phyloP scores from a whole-genome alignment of 2,329 filamentous ascomycete genomes.

The Stenocarpella maydis region DNA sequence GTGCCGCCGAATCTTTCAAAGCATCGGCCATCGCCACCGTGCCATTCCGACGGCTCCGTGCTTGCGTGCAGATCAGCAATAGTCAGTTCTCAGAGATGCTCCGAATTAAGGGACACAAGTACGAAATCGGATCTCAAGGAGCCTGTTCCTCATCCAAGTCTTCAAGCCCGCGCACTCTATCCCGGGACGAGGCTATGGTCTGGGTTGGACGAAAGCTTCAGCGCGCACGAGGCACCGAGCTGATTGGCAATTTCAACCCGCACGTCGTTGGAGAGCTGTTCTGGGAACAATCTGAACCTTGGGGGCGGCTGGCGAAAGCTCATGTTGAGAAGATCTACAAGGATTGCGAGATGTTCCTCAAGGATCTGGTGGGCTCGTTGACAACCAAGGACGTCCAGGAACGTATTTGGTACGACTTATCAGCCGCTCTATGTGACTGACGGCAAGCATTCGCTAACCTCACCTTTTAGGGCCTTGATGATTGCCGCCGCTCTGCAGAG shows the following conservation, averaged over 20 bases:
- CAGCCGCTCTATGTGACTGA: not conserved
- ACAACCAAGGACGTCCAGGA: not conserved
- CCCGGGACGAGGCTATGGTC: not conserved
- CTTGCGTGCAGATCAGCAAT: not conserved
- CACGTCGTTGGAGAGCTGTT: conserved; percentile 10
- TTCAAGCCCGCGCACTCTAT: not conserved
- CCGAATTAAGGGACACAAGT: conserved; percentile 1
- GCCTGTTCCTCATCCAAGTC: not conserved
- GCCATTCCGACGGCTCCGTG: not conserved
- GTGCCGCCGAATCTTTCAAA: too few species aligned
- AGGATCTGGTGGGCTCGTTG: not conserved
- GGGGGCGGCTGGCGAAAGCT: not conserved
- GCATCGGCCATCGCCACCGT: not conserved
- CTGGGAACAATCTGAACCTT: conserved; percentile 27
- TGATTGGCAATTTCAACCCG: conserved; percentile 24
- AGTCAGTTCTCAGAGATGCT: rapidly evolving
- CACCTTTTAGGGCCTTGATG: not conserved
- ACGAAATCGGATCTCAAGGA: not conserved
- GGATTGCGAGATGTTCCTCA: not conserved
- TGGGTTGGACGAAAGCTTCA: not conserved
- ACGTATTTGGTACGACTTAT: conserved; percentile 3
- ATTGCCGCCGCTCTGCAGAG: not conserved
- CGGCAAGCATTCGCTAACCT: not conserved
- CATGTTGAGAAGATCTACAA: not conserved
- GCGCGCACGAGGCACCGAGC: not conserved